Evolutionary conservation across 768 basidiomycete species (phyloP).

Genomic region (Lactarius quietus): DNA sequence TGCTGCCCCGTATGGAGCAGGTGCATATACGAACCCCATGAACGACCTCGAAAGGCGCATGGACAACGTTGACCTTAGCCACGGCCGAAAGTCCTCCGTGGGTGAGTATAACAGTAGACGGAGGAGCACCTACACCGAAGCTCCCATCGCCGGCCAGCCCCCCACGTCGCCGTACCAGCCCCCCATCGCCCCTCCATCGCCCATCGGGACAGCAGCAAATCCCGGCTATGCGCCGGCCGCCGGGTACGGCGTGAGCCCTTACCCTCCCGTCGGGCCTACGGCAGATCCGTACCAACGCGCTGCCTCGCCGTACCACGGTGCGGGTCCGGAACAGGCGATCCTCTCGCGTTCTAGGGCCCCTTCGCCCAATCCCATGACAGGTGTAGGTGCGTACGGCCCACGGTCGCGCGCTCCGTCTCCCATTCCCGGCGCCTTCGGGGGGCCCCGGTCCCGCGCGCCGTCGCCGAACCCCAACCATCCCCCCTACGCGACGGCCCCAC

Average conservation of each 20-base stretch:
- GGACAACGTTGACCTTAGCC: slow-evolving; percentile 24
- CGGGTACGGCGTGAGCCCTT: slow-evolving; percentile 7
- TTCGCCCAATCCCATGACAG: slow-evolving; percentile 46
- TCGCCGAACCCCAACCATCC: slow-evolving; percentile 20
- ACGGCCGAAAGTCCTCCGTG: slow-evolving; percentile 6
- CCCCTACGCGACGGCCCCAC: slow-evolving; percentile 18
- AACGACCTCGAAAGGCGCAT: slow-evolving; percentile 41
- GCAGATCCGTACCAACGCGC: slow-evolving; percentile 23
- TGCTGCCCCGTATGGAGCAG: slow-evolving; percentile 27
- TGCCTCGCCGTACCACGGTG: slow-evolving; percentile 45
- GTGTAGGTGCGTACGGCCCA: slow-evolving; percentile 9
- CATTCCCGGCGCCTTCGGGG: slow-evolving; percentile 40
- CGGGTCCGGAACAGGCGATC: slow-evolving; percentile 32
- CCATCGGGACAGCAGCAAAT: slow-evolving; percentile 4
- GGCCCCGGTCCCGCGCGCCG: slow-evolving; percentile 26
- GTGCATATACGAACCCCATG: slow-evolving; percentile 26
- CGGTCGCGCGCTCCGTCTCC: slow-evolving; percentile 50
- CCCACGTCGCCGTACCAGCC: slow-evolving; percentile 27
- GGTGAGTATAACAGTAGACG: slow-evolving; percentile 25
- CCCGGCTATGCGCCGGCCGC: slow-evolving; percentile 20
- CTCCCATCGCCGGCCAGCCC: slow-evolving; percentile 25
- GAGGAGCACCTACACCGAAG: slow-evolving; percentile 15
- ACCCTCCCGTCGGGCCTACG: slow-evolving; percentile 12
- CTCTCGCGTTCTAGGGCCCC: slow-evolving; percentile 41
- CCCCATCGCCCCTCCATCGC: slow-evolving; percentile 24